phyloP scores from a whole-genome alignment of 495 filamentous ascomycete genomes.

The Lindgomyces ingoldianus region DNA sequence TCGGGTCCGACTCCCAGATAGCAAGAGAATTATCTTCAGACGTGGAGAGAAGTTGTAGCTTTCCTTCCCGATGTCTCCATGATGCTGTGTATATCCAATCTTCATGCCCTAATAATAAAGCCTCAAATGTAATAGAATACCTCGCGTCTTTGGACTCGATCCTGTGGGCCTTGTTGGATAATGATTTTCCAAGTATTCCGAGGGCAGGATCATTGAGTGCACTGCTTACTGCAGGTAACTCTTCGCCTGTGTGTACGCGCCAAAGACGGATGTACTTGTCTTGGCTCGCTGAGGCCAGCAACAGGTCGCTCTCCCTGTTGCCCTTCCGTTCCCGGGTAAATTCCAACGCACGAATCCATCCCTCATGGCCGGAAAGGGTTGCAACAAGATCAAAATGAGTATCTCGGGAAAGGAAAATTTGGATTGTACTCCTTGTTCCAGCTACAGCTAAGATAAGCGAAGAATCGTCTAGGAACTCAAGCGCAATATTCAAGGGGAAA shows the following conservation, averaged over 20 bases:
- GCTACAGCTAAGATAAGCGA: conserved; percentile 72
- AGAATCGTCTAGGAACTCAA: conserved; percentile 59
- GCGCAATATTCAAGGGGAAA: conserved; percentile 74
- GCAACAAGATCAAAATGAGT: conserved; percentile 70
- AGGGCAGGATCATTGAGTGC: conserved; percentile 55
- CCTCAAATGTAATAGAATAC: conserved; percentile 90
- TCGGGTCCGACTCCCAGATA: conserved; percentile 81
- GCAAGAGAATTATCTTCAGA: conserved; percentile 94
- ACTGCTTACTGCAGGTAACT: conserved; percentile 52
- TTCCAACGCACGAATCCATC: conserved; percentile 84
- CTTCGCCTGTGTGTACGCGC: conserved; percentile 73
- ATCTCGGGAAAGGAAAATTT: conserved; percentile 66
- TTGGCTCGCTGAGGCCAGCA: conserved; percentile 92
- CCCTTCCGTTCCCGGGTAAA: conserved; percentile 66
- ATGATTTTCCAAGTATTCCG: conserved; percentile 58
- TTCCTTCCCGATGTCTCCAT: conserved; percentile 63
- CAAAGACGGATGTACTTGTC: conserved; percentile 97
- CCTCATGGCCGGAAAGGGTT: conserved; percentile 85
- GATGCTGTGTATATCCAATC: conserved; percentile 92
- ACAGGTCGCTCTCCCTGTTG: conserved; percentile 62
- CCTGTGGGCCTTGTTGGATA: conserved; percentile 86
- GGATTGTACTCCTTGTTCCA: conserved; percentile 75
- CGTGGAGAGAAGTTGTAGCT: conserved; percentile 77
- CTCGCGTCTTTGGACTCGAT: conserved; percentile 58
- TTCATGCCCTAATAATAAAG: conserved; percentile 90